These are phyloP conservation scores for Hypoxylon sp. DNA, from an alignment of 2,329 filamentous ascomycete species.

Conservation along the genomic window DNA sequence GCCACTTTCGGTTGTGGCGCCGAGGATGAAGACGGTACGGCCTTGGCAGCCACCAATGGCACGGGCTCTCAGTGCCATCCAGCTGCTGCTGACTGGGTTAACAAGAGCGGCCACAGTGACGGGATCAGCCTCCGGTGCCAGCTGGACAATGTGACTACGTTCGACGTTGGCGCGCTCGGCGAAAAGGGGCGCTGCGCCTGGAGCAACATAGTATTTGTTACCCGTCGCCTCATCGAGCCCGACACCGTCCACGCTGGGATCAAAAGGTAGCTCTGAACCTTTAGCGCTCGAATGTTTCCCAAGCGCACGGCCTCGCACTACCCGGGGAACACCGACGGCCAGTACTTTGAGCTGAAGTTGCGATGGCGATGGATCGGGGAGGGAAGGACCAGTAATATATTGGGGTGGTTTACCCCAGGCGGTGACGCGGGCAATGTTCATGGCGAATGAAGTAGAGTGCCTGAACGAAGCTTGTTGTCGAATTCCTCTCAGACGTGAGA, in stretches of 20 bases:
- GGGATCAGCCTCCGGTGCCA: constrained; percentile 25
- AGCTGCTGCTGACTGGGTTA: constrained; percentile 36
- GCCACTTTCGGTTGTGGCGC: constrained; percentile 30
- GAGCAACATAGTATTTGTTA: constrained; percentile 24
- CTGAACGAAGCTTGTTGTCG: constrained; percentile 14
- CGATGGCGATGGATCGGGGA: constrained; percentile 23
- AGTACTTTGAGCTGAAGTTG: constrained; percentile 31
- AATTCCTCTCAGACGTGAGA: constrained; percentile 6
- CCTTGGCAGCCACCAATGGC: constrained; percentile 22
- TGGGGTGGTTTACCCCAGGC: constrained; percentile 29
- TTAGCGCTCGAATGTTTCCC: constrained; percentile 26
- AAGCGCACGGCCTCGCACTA: constrained; percentile 14
- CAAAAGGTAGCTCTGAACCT: constrained; percentile 16
- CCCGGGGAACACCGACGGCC: constrained; percentile 30
- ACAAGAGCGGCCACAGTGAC: constrained; percentile 30
- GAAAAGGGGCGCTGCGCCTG: constrained; percentile 16
- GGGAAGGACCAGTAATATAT: constrained; percentile 18
- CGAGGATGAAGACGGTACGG: constrained; percentile 25
- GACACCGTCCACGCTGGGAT: constrained; percentile 28
- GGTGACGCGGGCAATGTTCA: constrained; percentile 27
- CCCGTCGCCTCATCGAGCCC: constrained; percentile 23
- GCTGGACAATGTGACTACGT: background rate
- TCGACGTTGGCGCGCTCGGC: constrained; percentile 40
- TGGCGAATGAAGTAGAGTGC: constrained; percentile 10
- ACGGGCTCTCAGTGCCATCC: constrained; percentile 34